Evolutionary conservation across 1,284 basidiomycete species (phyloP).

Genomic region (Rhodotorula sp.): DNA sequence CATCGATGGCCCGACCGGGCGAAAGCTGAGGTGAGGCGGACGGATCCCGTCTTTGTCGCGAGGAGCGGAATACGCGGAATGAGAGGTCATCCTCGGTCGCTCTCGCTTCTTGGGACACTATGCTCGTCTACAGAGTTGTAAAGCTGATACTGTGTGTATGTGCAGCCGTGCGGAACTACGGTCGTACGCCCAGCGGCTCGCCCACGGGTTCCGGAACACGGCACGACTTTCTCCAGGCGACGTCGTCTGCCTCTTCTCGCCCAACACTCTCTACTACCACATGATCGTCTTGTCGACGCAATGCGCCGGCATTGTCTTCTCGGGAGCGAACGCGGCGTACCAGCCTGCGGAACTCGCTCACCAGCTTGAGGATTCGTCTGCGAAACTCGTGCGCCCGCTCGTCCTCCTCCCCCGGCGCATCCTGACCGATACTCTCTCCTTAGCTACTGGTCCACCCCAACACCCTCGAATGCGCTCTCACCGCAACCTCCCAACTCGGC

Average conservation of each 20-base stretch:
- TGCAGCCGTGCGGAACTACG: conserved; percentile 26
- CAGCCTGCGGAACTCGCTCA: conserved; percentile 35
- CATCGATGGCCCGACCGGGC: conserved; percentile 40
- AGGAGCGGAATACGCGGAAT: too few relatives aligned
- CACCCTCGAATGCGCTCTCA: conserved; percentile 31
- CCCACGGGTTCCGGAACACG: conserved; percentile 34
- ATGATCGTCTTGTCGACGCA: conserved; percentile 28
- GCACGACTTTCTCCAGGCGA: conserved; percentile 16
- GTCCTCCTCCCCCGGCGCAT: too few relatives aligned
- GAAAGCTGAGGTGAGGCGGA: conserved; percentile 32
- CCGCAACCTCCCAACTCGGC: conserved; percentile 35
- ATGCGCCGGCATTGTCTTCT: conserved; percentile 42
- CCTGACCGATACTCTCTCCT: neutral
- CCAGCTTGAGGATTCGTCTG: conserved; percentile 38
- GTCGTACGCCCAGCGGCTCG: conserved; percentile 32
- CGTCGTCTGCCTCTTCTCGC: conserved; percentile 41
- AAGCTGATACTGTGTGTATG: neutral
- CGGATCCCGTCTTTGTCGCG: neutral
- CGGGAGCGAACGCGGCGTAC: conserved; percentile 45
- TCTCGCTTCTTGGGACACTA: neutral
- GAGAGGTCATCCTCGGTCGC: too few relatives aligned
- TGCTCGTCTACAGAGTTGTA: neutral
- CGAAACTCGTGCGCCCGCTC: conserved; percentile 13
- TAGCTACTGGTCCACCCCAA: conserved; percentile 40
- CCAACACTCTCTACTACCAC: conserved; percentile 40